Evolutionary conservation across 1,139 yeast species (phyloP), one percentile per base, ranked within the genome.

Genomic region (Pneumocystis wakefieldiae): DNA sequence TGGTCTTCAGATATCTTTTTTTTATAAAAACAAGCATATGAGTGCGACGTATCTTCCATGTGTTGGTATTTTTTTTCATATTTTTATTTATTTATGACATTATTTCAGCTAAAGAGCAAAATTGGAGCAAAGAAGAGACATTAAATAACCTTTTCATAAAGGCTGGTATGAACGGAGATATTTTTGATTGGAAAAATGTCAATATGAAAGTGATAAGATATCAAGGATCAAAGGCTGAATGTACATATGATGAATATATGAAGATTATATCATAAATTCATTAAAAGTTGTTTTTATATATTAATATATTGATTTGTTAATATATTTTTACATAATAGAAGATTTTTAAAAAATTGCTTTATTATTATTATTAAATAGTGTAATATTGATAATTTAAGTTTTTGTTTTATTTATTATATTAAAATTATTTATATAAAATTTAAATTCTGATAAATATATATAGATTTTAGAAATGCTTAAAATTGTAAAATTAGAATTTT

Each of bases 101-200:
- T 0, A 86, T 84, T 60, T 97, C 94, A 1, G 95, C 96, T 17
- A 79, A 76, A n/a, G 97, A 91, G 67, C 95, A 91, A 69, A 83
- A 81, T 3, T 91, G 97, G 97, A 82, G 80, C 68, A 80, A 87
- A 70, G 74, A 76, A 19, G 84, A 86, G 19, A 91, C 98, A 0
- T 75, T 91, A 64, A 77, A 77, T 67, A 80, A 87, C 68, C 78
- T 94, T 60, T 81, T 92, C 3, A 76, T 78, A 53, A 92, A 92
- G 72, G 90, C 96, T 0, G 94, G 86, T 0, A 75, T 71, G 29
- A 66, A 68, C 35, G 72, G 68, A 0, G 57, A 61, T 17, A 59
- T 61, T 60, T 37, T 19, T 28, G 64, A 65, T 62, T 69, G 68
- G 71, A 64, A 66, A 24, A 59, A 59, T 1, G 4, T 39, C 14